Percentiles rank a stretch among this genome's conserved stretches.
Evolutionary conservation across 805 yeast genomes (phyloP).

Genomic region (Priceomyces fermenticarens): DNA sequence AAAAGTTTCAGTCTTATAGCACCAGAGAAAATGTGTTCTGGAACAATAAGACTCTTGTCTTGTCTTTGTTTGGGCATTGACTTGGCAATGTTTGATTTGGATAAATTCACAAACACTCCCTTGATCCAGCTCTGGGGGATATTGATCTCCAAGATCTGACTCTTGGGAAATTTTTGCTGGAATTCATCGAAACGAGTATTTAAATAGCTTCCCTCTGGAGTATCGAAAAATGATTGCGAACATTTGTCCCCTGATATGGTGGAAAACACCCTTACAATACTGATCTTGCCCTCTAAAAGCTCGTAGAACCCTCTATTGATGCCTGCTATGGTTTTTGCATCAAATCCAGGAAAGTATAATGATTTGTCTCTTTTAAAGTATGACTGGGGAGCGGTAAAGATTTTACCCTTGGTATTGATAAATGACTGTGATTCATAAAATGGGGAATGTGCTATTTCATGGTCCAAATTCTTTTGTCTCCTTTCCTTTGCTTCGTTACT

Average conservation of each 20-base stretch:
- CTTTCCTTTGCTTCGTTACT: constrained; percentile 34
- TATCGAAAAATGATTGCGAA: constrained; percentile 56
- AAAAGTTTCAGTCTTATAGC: constrained; percentile 56
- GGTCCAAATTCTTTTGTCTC: constrained; percentile 37
- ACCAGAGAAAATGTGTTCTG: constrained; percentile 56
- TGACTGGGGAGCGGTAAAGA: constrained; percentile 79
- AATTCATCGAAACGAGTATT: constrained; percentile 37
- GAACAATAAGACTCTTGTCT: constrained; percentile 59
- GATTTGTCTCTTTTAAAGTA: constrained; percentile 73
- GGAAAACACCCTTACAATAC: constrained; percentile 64
- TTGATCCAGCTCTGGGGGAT: constrained; percentile 73
- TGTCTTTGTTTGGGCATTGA: constrained; percentile 48
- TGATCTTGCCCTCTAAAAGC: constrained; percentile 48
- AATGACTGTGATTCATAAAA: constrained; percentile 45
- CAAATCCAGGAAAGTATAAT: constrained; percentile 77
- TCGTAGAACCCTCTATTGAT: constrained; percentile 33
- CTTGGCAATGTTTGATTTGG: constrained; percentile 42
- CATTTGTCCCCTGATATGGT: constrained; percentile 70
- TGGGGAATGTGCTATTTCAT: constrained; percentile 42
- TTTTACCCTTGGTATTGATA: constrained; percentile 76
- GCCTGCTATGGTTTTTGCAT: constrained; percentile 50
- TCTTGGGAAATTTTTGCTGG: constrained; percentile 40
- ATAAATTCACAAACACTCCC: constrained; percentile 53
- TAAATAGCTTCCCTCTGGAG: constrained; percentile 40
- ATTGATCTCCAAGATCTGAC: constrained; percentile 75